A percentile compares a stretch with the other conserved stretches of the same genome.
These are phyloP conservation scores for Pseudopithomyces chartarum DNA, from an alignment of 2,329 filamentous ascomycete genomes.

Conservation along the genomic window DNA sequence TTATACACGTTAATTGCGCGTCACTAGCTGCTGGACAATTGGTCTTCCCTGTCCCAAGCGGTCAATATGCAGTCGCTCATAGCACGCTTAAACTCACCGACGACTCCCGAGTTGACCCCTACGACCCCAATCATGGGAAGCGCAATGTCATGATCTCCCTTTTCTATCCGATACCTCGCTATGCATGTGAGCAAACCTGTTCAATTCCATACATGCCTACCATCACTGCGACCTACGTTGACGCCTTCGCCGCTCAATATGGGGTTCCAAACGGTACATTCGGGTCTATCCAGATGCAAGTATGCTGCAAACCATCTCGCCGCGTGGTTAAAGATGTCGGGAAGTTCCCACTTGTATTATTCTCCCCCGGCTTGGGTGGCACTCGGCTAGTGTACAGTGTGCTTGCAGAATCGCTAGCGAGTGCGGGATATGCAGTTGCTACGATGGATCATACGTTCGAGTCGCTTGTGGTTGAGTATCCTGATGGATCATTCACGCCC, in stretches of 20 bases:
- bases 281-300: constrained; percentile 8
- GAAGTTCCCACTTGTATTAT: constrained; percentile 1
- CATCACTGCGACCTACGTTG: constrained; percentile 10
- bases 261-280: constrained; percentile 12
- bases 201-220: constrained; percentile 14
- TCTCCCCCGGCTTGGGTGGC: constrained; percentile 48
- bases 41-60: constrained; percentile 15
- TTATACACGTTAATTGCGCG: constrained; percentile 2
- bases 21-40: constrained; percentile 2
- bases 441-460: constrained; percentile 57
- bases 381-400: constrained; percentile 48
- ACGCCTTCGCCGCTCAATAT: background rate
- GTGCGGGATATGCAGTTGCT: constrained; percentile 51
- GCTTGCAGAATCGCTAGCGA: constrained; percentile 51
- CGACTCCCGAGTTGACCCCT: constrained; percentile 17
- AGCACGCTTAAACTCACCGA: constrained; percentile 15
- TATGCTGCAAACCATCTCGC: constrained; percentile 4
- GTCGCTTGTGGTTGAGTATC: constrained; percentile 51
- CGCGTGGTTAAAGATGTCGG: background rate
- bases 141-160: constrained; percentile 20
- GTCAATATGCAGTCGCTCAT: constrained; percentile 13
- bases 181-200: constrained; percentile 13
- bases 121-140: constrained; percentile 13
- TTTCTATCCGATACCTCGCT: constrained; percentile 17
- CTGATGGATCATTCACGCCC: constrained; percentile 35